A percentile compares a stretch with the other conserved stretches of the same genome.
Evolutionary conservation across 2,329 filamentous ascomycete genomes (phyloP).

Genomic region (Claviceps monticola): DNA sequence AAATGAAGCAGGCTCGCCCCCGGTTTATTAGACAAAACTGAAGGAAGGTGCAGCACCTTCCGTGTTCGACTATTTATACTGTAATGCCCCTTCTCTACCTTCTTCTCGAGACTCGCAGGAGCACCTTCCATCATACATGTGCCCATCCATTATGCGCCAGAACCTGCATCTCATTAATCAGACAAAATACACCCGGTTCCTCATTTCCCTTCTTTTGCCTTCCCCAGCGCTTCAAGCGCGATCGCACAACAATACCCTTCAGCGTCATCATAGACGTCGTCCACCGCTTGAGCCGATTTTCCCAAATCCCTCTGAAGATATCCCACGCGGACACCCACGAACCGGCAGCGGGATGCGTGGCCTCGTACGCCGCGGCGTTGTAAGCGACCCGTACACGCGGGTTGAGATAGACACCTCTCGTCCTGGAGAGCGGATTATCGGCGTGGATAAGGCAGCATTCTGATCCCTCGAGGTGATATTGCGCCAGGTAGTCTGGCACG

Average conservation of each 20-base stretch:
- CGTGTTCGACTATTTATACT: too few species aligned
- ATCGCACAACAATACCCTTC: conserved; percentile 20
- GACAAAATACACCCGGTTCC: conserved; percentile 35
- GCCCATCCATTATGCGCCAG: conserved; percentile 43
- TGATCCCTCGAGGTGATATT: conserved; percentile 54
- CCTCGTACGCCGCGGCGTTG: conserved; percentile 35
- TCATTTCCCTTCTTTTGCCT: conserved; percentile 19
- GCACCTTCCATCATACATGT: conserved; percentile 27
- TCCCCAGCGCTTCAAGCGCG: conserved; percentile 26
- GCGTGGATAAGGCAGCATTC: conserved; percentile 69
- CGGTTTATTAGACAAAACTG: too few species aligned
- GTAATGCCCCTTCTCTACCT: neutral
- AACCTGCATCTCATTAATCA: conserved; percentile 50
- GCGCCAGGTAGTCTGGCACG: conserved; percentile 46
- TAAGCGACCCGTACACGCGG: conserved; percentile 57
- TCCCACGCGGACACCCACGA: conserved; percentile 34
- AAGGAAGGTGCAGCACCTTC: too few species aligned
- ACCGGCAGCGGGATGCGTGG: conserved; percentile 24
- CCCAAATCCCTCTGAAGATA: conserved; percentile 43
- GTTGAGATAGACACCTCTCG: conserved; percentile 51
- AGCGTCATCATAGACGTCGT: conserved; percentile 12
- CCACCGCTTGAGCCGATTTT: conserved; percentile 39
- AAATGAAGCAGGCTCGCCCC: too few species aligned
- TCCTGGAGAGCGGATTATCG: conserved; percentile 46
- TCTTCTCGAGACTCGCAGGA: neutral